Conservation (phyloP, 73 alveolate genomes). For the Effrenium voratum region DNA sequence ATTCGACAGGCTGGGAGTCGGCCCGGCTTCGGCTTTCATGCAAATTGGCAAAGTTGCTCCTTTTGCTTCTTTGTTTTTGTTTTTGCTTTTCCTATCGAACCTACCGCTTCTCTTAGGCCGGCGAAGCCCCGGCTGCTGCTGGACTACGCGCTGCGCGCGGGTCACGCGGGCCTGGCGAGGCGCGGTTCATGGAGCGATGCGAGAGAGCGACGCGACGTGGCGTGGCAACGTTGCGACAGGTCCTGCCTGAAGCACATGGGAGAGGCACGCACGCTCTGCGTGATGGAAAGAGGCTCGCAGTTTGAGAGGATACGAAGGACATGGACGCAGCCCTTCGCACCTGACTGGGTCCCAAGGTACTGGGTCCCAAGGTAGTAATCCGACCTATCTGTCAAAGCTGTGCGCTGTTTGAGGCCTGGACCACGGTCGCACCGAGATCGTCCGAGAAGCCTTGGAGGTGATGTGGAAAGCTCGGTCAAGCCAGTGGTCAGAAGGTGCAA, state of each 20-base stretch:
- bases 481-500: too few species aligned
- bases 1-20: too few species aligned
- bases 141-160: constrained; percentile 17
- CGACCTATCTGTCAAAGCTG: too few species aligned
- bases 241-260: constrained; percentile 63
- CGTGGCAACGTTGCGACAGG: too few species aligned
- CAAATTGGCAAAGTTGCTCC: too few species aligned
- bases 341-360: neutral
- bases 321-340: constrained; percentile 80
- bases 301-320: constrained; percentile 58
- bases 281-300: neutral
- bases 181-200: too few species aligned
- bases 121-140: constrained; percentile 11
- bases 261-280: neutral
- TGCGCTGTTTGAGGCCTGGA: neutral
- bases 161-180: constrained; percentile 41
- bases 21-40: too few species aligned
- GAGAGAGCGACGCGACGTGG: too few species aligned
- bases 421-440: constrained; percentile 84
- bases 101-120: neutral
- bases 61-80: too few species aligned
- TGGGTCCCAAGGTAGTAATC: too few species aligned
- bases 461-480: too few species aligned
- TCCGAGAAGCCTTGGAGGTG: constrained; percentile 76
- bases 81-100: neutral